Percentiles rank a stretch among this genome's conserved stretches.
These are phyloP conservation scores for Fragilariopsis cylindrus DNA, from an alignment of 108 stramenopile genomes.

Conservation along the genomic window DNA sequence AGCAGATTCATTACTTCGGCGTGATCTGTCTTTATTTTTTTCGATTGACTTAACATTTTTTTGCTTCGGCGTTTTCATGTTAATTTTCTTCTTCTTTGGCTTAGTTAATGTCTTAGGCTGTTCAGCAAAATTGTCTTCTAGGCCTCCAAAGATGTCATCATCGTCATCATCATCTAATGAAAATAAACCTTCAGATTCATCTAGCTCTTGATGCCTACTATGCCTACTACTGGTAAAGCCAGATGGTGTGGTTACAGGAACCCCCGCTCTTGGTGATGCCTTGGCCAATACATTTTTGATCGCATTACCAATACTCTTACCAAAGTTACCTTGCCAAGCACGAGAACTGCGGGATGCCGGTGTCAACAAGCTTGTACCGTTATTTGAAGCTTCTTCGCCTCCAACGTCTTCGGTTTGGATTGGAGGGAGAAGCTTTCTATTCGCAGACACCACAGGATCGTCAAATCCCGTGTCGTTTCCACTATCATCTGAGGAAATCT, in stretches of 20 bases:
- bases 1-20: background rate
- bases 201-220: background rate
- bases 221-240: background rate
- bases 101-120: background rate
- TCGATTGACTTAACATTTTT: conserved; percentile 1
- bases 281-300: conserved; percentile 35
- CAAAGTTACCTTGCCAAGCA: conserved; percentile 7
- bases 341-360: conserved; percentile 16
- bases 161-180: conserved; percentile 23
- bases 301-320: conserved; percentile 13
- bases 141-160: conserved; percentile 40
- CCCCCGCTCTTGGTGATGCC: conserved; percentile 20
- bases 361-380: conserved; percentile 11
- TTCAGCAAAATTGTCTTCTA: conserved; percentile 27
- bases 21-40: background rate
- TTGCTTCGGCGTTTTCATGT: background rate
- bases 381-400: conserved; percentile 21
- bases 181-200: conserved; percentile 4
- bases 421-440: conserved; percentile 4
- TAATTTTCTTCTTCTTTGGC: background rate
- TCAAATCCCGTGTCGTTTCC: background rate
- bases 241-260: conserved; percentile 4
- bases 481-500: background rate
- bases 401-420: conserved; percentile 8
- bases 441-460: background rate